Evolutionary conservation across 768 basidiomycete species (phyloP).

Genomic region (Suillus paluster): DNA sequence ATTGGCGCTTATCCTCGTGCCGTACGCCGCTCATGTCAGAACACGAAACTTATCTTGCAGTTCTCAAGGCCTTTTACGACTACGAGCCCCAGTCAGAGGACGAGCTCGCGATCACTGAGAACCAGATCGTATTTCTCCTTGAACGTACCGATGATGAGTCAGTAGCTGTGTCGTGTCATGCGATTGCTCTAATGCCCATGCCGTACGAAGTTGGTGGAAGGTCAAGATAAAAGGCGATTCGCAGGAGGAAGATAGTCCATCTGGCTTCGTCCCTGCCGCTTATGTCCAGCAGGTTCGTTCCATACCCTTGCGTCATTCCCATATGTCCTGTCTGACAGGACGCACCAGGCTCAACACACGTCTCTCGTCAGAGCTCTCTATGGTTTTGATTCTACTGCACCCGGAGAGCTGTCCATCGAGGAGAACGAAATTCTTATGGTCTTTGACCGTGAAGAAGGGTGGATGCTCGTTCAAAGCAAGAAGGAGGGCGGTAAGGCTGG

Average conservation of each 20-base stretch:
- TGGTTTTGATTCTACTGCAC: constrained; percentile 78
- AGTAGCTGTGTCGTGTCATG: constrained; percentile 13
- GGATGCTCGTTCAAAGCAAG: constrained; percentile 82
- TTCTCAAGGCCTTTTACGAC: constrained; percentile 93
- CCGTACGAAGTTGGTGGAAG: constrained; percentile 91
- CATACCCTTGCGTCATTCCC: constrained; percentile 4
- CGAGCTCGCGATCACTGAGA: constrained; percentile 88
- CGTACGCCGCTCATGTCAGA: constrained; percentile 46
- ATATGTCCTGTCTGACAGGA: constrained; percentile 2
- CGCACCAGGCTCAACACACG: constrained; percentile 66
- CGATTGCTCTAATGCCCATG: constrained; percentile 13
- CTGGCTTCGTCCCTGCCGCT: constrained; percentile 84
- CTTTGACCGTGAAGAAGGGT: constrained; percentile 88
- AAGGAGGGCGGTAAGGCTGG: constrained; percentile 77
- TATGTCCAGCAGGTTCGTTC: constrained; percentile 80
- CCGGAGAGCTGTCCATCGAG: constrained; percentile 81
- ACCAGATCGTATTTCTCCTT: constrained; percentile 83
- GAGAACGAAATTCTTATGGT: constrained; percentile 82
- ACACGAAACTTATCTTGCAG: constrained; percentile 72
- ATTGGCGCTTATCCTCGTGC: neutral
- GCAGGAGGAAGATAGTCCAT: constrained; percentile 68
- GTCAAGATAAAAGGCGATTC: constrained; percentile 79
- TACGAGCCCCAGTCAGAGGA: constrained; percentile 90
- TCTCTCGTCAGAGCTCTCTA: constrained; percentile 80
- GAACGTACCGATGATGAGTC: constrained; percentile 92